Evolutionary conservation across 129 eudicot genomes (phyloP), one percentile per base, ranked within the genome.

Genomic region (Flaveria linearis): DNA sequence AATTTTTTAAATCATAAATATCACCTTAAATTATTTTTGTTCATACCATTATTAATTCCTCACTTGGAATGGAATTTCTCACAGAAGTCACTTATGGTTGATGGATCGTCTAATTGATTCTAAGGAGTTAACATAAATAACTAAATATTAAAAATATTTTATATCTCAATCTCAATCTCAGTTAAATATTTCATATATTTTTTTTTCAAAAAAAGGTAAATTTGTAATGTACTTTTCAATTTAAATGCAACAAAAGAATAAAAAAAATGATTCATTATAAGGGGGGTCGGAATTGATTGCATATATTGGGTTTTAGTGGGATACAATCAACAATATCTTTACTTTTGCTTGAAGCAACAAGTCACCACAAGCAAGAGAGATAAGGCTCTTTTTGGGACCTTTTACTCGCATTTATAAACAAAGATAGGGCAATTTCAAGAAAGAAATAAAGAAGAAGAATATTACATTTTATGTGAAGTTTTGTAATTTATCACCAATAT

Each of bases 321-420:
- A 78, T 69, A 71, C 77, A 78, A 71, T 78, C 82, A 70, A 78
- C 64, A 47, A 46, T 70, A 78, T 78, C 82, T 71, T 78, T 71
- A 50, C 77, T 78, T 78, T 71, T 78, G 77, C 61, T 71, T 71
- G 64, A 78, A 71, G 72, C 71, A 71, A 78, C 72, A 63, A 60
- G 50, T 61, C 45, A 70, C 51, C 82, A 78, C 77, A 71, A 60
- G 82, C 77, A 78, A 46, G 82, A 71, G 71, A 78, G 77, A 78
- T 57, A 78, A 70, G 77, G 72, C 36, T 78, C 11, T 62, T 57
- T 65, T 70, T 70, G 20, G 33, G 55, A 39, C 50, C 61, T 78
- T 70, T 62, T 62, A 28, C 41, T 25, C 41, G 28, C 73, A 60
- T 69, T 57, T 78, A 60, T 60, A 25, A n/a, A 25, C 66, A 25